Evolutionary conservation across 164 flowering plant species (phyloP).

Genomic region (Nelumbo lutea): DNA sequence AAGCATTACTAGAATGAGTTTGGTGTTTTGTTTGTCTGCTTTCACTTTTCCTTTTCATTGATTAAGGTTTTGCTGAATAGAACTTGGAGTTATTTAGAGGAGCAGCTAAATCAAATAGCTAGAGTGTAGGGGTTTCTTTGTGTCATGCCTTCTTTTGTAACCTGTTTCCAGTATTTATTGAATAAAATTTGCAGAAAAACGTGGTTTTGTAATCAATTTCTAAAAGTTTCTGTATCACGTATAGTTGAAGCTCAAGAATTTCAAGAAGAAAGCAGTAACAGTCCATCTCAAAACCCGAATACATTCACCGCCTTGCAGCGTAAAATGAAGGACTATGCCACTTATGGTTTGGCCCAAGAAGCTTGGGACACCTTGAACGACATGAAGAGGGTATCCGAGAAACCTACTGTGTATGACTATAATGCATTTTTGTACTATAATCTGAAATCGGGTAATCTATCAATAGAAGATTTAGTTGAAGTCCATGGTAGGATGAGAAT

Average conservation of each 20-base stretch:
- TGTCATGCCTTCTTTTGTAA: too few relatives aligned
- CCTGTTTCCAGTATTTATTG: too few relatives aligned
- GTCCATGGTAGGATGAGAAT: constrained; percentile 30
- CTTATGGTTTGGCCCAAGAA: constrained; percentile 25
- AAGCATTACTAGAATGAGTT: too few relatives aligned
- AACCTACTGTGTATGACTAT: constrained; percentile 38
- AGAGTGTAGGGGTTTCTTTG: too few relatives aligned
- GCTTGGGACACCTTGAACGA: constrained; percentile 29
- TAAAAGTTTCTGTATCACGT: constrained; percentile 6
- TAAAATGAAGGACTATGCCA: constrained; percentile 27
- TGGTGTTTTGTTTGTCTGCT: too few relatives aligned
- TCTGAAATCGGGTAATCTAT: constrained; percentile 25
- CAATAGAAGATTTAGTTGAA: constrained; percentile 16
- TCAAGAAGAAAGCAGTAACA: constrained; percentile 11
- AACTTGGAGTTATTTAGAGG: too few relatives aligned
- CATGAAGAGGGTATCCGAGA: constrained; percentile 28
- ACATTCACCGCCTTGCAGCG: constrained; percentile 6
- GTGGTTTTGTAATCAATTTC: neutral
- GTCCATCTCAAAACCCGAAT: neutral
- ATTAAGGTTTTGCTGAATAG: too few relatives aligned
- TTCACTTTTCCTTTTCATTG: too few relatives aligned
- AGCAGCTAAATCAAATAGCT: too few relatives aligned
- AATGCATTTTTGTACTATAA: constrained; percentile 40
- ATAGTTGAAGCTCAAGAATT: constrained; percentile 4
- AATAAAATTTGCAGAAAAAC: constrained; percentile 11